These are phyloP conservation scores for Senna tora DNA, from an alignment of 306 rosid genomes.

Conservation along the genomic window DNA sequence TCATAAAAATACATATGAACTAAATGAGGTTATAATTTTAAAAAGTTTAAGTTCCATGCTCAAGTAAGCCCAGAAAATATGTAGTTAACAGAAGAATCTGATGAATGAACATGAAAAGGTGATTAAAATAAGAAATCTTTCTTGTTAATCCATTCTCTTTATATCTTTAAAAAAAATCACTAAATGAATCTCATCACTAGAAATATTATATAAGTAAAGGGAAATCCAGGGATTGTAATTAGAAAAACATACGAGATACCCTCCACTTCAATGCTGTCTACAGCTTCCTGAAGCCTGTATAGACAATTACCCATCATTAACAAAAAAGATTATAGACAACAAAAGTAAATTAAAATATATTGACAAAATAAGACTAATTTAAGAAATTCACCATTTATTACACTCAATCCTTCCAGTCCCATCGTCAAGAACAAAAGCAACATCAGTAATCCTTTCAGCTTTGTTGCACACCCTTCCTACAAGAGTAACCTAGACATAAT, in stretches of 20 bases:
- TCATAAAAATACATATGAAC: conserved; percentile 2
- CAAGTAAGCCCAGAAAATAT: conserved; percentile 4
- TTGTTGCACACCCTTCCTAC: conserved; percentile 72
- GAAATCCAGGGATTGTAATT: too few relatives aligned
- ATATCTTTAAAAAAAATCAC: background rate
- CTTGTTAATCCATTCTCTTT: conserved; percentile 1
- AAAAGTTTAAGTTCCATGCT: conserved; percentile 6
- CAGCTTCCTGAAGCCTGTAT: conserved; percentile 71
- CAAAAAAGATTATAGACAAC: background rate
- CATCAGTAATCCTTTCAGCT: conserved; percentile 66
- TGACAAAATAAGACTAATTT: background rate
- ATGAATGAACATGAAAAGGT: background rate
- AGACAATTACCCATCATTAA: conserved; percentile 26
- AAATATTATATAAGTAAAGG: too few relatives aligned
- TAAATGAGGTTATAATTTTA: background rate
- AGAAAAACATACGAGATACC: conserved; percentile 64
- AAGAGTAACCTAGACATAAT: conserved; percentile 62
- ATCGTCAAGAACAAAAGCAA: conserved; percentile 80
- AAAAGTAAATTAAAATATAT: background rate
- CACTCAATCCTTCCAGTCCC: conserved; percentile 87
- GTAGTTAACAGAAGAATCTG: background rate
- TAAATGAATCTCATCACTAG: too few relatives aligned
- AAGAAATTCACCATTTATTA: conserved; percentile 67
- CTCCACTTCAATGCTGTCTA: conserved; percentile 70
- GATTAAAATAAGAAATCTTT: conserved; percentile 1